Evolutionary conservation across 164 flowering plant genomes (phyloP).

Genomic region (Aristolochia contorta): DNA sequence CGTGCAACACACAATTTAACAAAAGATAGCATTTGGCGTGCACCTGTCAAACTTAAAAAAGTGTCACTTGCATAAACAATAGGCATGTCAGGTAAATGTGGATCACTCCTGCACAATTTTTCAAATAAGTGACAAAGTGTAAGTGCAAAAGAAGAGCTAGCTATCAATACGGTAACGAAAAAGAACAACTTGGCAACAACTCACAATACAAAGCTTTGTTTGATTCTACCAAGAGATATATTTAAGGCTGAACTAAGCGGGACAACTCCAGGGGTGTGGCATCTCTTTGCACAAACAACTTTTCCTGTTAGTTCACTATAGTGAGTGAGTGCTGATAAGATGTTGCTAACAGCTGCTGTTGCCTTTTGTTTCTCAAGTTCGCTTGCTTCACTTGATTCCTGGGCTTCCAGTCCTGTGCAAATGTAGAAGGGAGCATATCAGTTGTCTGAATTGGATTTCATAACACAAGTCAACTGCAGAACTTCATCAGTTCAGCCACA

Average conservation of each 20-base stretch:
- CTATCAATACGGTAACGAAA: constrained; percentile 5
- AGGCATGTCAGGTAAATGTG: constrained; percentile 70
- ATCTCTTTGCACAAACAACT: constrained; percentile 54
- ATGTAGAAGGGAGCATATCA: background rate
- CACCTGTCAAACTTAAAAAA: constrained; percentile 77
- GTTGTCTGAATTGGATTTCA: background rate
- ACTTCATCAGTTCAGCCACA: background rate
- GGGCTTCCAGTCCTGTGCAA: constrained; percentile 42
- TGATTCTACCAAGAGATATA: constrained; percentile 97
- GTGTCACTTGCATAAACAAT: constrained; percentile 89
- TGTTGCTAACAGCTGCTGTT: constrained; percentile 31
- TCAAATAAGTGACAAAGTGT: constrained; percentile 5
- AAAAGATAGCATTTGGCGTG: background rate
- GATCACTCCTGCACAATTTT: constrained; percentile 52
- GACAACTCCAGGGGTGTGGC: constrained; percentile 27
- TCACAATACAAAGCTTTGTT: constrained; percentile 99
- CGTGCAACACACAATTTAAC: too few relatives aligned
- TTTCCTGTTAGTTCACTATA: constrained; percentile 64
- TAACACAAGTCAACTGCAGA: background rate
- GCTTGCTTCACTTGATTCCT: constrained; percentile 62
- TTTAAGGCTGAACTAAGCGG: constrained; percentile 49
- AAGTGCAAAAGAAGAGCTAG: background rate
- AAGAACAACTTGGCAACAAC: constrained; percentile 44
- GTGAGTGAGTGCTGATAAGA: constrained; percentile 60
- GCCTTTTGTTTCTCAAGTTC: constrained; percentile 73